These are phyloP conservation scores for Collybia nuda DNA, from an alignment of 768 basidiomycete species.

Conservation along the genomic window DNA sequence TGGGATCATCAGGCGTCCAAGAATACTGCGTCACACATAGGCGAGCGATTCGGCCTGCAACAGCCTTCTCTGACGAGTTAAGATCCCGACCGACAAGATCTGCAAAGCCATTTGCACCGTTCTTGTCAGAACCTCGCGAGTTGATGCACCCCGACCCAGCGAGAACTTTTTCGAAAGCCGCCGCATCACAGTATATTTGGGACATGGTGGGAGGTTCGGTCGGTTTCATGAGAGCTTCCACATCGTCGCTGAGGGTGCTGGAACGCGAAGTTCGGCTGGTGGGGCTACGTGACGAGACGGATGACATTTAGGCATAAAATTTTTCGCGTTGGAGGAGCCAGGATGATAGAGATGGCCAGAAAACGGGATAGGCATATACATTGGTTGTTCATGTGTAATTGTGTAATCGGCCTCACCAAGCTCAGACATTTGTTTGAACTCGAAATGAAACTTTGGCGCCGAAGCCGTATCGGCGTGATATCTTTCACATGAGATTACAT, in stretches of 20 bases:
- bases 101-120: constrained; percentile 32
- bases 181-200: constrained; percentile 37
- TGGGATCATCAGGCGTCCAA: constrained; percentile 17
- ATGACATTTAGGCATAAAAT: no score
- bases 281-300: not conserved
- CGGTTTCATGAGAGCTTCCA: constrained; percentile 7
- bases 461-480: not conserved
- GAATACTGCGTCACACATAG: constrained; percentile 32
- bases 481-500: not conserved
- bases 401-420: not conserved
- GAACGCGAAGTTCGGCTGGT: constrained; percentile 2
- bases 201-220: constrained; percentile 26
- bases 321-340: no score
- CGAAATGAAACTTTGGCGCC: no score
- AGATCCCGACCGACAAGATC: constrained; percentile 45
- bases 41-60: constrained; percentile 33
- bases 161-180: constrained; percentile 35
- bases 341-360: not conserved
- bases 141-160: constrained; percentile 22
- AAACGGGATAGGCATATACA: not conserved
- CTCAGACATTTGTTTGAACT: not conserved
- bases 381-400: not conserved
- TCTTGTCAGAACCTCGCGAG: constrained; percentile 10
- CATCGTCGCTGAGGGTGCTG: constrained; percentile 14
- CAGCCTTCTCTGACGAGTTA: constrained; percentile 28